Evolutionary conservation across 768 basidiomycete genomes (phyloP), one percentile per base, ranked within the genome.

Genomic region (Auricularia auricula-judae): DNA sequence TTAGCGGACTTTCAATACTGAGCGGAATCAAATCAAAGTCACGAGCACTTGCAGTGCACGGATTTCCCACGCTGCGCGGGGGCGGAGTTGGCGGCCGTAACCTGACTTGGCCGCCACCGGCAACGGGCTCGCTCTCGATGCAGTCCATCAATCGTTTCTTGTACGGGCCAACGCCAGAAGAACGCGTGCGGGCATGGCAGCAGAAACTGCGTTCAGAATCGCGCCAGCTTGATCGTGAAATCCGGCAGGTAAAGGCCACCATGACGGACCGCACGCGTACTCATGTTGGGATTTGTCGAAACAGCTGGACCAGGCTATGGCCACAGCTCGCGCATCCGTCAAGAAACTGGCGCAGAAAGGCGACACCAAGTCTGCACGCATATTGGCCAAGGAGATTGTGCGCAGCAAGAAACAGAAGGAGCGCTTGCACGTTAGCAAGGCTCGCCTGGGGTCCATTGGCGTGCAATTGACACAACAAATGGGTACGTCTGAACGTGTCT

Each of bases 101-200:
- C 39, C 39, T 42, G 39, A 4, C 39, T 42, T 14, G 7, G 8
- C 39, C 39, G 39, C 39, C 39, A 42, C 39, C 39, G 39, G 39
- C 39, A 42, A 42, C 8, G 39, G 8, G 39, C 12, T 14, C 39
- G 39, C 39, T 14, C 12, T 42, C 39, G 39, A 92, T 93, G 90
- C 90, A 93, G 74, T 76, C 87, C 39, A 88, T 98, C 72, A 95
- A 93, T 74, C 86, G 93, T 51, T 94, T 95, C 74, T 76, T 99
- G 56, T 98, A 98, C 77, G 97, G 97, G 2, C 96, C 94, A 18
- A 93, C 96, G 0, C 89, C 95, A 29, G 94, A 98, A 75, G 97
- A 99, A 78, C 86, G 84, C 71, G 88, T 98, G 12, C 84, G 89
- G 62, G 82, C 83, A 76, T 99, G 97, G 97, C 94, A 98, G 74